Conservation (phyloP, 108 stramenopile species). For the Ochromonas danica region DNA sequence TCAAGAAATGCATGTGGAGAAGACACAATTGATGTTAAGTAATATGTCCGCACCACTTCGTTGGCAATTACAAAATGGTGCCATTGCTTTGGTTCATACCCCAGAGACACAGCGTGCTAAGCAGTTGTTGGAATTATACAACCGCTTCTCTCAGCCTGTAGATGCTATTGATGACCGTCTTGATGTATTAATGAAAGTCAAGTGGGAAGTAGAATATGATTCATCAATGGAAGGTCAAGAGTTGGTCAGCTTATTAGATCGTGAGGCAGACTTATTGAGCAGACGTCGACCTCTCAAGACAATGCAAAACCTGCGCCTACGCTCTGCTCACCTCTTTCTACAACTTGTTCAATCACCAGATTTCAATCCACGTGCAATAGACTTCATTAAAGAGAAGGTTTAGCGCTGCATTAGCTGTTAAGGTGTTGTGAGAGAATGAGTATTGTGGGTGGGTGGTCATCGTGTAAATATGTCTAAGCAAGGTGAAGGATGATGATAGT, state of each 20-base stretch:
- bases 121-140: slow-evolving; percentile 55
- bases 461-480: no score
- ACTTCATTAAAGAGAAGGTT: slow-evolving; percentile 4
- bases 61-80: slow-evolving; percentile 61
- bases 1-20: slow-evolving; percentile 43
- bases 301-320: slow-evolving; percentile 47
- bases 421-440: no score
- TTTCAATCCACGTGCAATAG: not conserved
- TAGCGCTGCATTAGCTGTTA: no score
- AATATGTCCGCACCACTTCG: slow-evolving; percentile 57
- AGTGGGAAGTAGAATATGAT: slow-evolving; percentile 55
- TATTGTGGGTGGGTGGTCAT: no score
- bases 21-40: slow-evolving; percentile 47
- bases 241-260: slow-evolving; percentile 61
- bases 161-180: slow-evolving; percentile 54
- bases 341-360: slow-evolving; percentile 37
- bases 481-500: no score
- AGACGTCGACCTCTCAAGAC: slow-evolving; percentile 43
- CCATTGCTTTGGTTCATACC: slow-evolving; percentile 55
- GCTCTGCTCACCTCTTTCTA: slow-evolving; percentile 57
- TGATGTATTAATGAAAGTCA: slow-evolving; percentile 61
- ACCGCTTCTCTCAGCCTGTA: slow-evolving; percentile 40
- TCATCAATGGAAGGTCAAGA: slow-evolving; percentile 57
- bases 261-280: slow-evolving; percentile 65
- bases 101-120: slow-evolving; percentile 58